These are phyloP conservation scores for Begonia loranthoides DNA, from an alignment of 306 rosid species.

Conservation along the genomic window DNA sequence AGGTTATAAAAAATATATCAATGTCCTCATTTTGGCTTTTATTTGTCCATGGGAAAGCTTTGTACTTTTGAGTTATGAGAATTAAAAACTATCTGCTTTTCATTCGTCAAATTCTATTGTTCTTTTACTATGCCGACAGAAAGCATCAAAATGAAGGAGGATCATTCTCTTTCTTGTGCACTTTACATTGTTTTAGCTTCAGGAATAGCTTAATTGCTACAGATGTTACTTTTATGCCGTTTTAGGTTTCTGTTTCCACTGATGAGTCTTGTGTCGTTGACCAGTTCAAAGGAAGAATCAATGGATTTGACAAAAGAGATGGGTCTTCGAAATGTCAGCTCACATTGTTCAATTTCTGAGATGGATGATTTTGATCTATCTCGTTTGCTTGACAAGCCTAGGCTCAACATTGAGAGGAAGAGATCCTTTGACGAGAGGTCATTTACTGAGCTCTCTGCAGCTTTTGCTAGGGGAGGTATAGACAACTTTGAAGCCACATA, in stretches of 20 bases:
- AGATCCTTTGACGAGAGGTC: conserved; percentile 70
- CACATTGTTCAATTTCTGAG: conserved; percentile 50
- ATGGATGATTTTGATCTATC: conserved; percentile 54
- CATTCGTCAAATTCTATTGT: no score
- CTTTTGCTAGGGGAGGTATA: conserved; percentile 38
- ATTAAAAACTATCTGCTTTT: no score
- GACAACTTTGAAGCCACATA: conserved; percentile 38
- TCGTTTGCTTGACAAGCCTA: conserved; percentile 44
- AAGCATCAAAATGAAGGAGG: no score
- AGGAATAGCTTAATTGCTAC: background rate
- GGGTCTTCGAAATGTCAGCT: conserved; percentile 45
- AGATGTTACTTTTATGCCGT: conserved; percentile 1
- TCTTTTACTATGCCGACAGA: no score
- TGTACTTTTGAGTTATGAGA: no score
- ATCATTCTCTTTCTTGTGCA: background rate
- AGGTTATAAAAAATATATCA: no score
- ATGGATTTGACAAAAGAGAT: conserved; percentile 29
- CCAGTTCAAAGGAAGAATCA: conserved; percentile 5
- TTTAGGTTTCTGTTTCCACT: conserved; percentile 1
- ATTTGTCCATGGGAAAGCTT: no score
- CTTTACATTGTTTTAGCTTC: conserved; percentile 1
- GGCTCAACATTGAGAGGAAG: conserved; percentile 59
- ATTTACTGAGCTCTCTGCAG: conserved; percentile 43
- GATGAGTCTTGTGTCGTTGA: background rate
- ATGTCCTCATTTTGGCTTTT: no score